Percentiles rank a stretch among this genome's conserved stretches.
phyloP scores from a whole-genome alignment of 805 yeast species.

The Barnettozyma californica region DNA sequence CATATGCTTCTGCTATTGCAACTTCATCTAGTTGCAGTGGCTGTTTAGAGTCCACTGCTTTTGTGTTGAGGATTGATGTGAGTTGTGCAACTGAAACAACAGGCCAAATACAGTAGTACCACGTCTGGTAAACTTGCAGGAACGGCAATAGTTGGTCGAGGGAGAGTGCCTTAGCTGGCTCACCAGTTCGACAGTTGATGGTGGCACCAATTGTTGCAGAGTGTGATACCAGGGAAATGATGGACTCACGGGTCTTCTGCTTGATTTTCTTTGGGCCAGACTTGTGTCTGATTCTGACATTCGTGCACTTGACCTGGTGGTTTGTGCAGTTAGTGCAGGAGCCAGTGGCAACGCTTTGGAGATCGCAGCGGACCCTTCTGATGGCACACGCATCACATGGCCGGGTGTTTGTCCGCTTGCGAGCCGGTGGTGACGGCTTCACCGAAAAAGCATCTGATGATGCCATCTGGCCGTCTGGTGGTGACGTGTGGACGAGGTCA shows the following conservation, averaged over 20 bases:
- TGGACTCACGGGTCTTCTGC: conserved; percentile 19
- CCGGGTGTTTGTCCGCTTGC: conserved; percentile 10
- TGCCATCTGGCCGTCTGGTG: not conserved
- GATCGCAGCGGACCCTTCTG: conserved; percentile 23
- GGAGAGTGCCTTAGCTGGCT: conserved; percentile 7
- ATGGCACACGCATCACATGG: conserved; percentile 27
- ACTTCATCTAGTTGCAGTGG: conserved; percentile 9
- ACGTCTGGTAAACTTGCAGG: conserved; percentile 22
- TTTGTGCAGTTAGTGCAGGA: conserved; percentile 20
- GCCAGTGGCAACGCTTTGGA: conserved; percentile 11
- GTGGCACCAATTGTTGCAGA: not conserved
- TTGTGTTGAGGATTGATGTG: conserved; percentile 13
- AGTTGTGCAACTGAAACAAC: conserved; percentile 16
- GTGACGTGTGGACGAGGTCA: not conserved
- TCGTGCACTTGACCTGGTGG: conserved; percentile 21
- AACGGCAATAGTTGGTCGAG: conserved; percentile 19
- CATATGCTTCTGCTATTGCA: conserved; percentile 16
- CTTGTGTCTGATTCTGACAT: conserved; percentile 20
- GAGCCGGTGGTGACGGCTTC: not conserved
- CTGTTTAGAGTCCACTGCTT: conserved; percentile 2
- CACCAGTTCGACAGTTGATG: not conserved
- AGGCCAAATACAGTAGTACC: conserved; percentile 26
- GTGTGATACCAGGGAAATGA: conserved; percentile 7
- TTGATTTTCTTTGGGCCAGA: conserved; percentile 23
- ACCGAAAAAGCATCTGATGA: not conserved